phyloP scores from a whole-genome alignment of 345 rosid species.

The Hypericum perforatum region DNA sequence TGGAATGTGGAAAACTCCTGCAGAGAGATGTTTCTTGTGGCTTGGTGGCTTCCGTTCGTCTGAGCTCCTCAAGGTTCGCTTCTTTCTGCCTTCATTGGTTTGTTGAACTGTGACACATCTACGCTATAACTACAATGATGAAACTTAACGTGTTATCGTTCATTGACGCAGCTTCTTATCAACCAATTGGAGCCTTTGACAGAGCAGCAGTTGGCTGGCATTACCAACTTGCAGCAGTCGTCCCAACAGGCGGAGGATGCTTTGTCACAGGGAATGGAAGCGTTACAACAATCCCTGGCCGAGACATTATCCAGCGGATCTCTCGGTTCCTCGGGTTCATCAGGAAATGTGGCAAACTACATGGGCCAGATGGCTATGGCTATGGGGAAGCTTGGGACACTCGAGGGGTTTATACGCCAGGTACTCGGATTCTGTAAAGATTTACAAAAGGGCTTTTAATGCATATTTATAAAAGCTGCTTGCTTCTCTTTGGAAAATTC shows the following conservation, averaged over 20 bases:
- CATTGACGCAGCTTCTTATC: conserved; percentile 58
- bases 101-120: too few species aligned
- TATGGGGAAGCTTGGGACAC: conserved; percentile 98
- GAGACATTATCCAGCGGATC: conserved; percentile 87
- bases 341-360: conserved; percentile 85
- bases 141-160: conserved; percentile 5
- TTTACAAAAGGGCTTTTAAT: not conserved
- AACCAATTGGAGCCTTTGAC: conserved; percentile 94
- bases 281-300: conserved; percentile 84
- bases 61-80: too few species aligned
- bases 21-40: too few species aligned
- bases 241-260: conserved; percentile 99
- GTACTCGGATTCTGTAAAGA: conserved; percentile 21
- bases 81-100: too few species aligned
- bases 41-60: too few species aligned
- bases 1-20: too few species aligned
- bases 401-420: conserved; percentile 93
- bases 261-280: conserved; percentile 98
- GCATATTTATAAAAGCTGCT: not conserved
- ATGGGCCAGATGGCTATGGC: conserved; percentile 99
- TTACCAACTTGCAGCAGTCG: conserved; percentile 82
- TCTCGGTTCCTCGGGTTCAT: conserved; percentile 73
- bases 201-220: conserved; percentile 73
- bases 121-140: not conserved
- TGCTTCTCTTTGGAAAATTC: conserved; percentile 9